Conservation (phyloP, 495 filamentous ascomycete species). For the Hypoxylon rickii region DNA sequence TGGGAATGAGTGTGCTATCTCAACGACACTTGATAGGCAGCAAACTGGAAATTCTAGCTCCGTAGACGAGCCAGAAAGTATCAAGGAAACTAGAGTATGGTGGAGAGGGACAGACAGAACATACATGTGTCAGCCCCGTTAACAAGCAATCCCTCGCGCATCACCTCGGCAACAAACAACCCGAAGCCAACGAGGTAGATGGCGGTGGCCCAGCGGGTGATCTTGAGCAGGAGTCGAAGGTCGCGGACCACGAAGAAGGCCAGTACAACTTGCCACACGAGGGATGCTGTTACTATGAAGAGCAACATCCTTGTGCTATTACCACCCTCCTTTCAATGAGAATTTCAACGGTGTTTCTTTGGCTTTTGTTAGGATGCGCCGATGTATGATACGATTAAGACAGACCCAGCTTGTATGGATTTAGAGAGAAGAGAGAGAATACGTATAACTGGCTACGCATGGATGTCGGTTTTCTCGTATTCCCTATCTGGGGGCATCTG, state of each 20-base stretch:
- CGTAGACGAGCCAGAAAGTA: neutral
- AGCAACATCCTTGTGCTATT: conserved; percentile 7
- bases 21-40: too few species aligned
- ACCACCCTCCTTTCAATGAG: neutral
- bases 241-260: conserved; percentile 4
- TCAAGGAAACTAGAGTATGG: neutral
- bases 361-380: neutral
- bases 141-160: conserved; percentile 18
- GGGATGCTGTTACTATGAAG: conserved; percentile 1
- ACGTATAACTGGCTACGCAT: too few species aligned
- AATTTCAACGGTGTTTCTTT: neutral
- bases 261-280: conserved; percentile 19
- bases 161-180: conserved; percentile 3
- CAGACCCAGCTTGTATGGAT: too few species aligned
- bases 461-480: too few species aligned
- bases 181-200: conserved; percentile 17
- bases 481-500: too few species aligned
- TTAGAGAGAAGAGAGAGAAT: too few species aligned
- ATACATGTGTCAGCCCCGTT: conserved; percentile 1
- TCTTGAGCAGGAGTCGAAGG: conserved; percentile 4
- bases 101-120: neutral
- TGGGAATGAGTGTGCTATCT: too few species aligned
- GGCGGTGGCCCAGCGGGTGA: conserved; percentile 13
- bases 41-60: too few species aligned
- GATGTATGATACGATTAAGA: too few species aligned